These are phyloP conservation scores for Globisporangium parvum DNA, from an alignment of 352 stramenopile genomes.

Conservation along the genomic window DNA sequence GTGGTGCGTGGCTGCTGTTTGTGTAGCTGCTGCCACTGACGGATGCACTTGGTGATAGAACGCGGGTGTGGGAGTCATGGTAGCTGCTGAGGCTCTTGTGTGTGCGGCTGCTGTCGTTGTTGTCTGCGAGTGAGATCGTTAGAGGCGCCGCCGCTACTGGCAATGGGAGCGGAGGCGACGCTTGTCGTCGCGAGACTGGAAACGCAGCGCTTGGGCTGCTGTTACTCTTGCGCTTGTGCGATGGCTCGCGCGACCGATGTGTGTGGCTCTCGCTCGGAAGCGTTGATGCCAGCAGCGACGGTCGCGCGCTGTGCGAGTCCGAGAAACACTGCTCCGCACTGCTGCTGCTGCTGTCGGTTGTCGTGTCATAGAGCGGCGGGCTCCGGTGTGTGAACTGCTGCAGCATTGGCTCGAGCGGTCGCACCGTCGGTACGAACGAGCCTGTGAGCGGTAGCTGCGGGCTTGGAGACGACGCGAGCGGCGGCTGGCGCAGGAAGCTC, in stretches of 20 bases:
- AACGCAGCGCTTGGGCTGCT: background rate
- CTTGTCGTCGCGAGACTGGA: background rate
- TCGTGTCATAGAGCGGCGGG: constrained; percentile 2
- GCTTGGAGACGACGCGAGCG: background rate
- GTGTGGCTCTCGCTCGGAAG: background rate
- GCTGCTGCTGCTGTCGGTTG: background rate
- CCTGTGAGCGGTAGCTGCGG: background rate
- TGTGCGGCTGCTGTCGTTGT: background rate
- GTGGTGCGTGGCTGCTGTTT: background rate
- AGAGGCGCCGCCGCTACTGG: background rate
- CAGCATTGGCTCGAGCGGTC: background rate
- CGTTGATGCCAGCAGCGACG: constrained; percentile 1
- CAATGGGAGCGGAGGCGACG: background rate
- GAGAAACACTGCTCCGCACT: constrained; percentile 2
- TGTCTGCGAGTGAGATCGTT: background rate
- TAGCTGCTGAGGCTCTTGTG: background rate
- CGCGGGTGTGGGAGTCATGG: background rate
- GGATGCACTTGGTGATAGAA: background rate
- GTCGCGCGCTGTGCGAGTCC: background rate
- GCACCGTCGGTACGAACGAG: background rate
- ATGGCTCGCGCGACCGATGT: no score
- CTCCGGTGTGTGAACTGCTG: background rate
- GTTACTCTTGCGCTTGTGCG: constrained; percentile 8
- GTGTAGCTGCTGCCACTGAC: constrained; percentile 5
- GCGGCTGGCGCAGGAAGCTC: constrained; percentile 18